A percentile compares a stretch with the other conserved stretches of the same genome.
Evolutionary conservation across 768 basidiomycete species (phyloP).

Genomic region (Coprinellus aureogranulatus): DNA sequence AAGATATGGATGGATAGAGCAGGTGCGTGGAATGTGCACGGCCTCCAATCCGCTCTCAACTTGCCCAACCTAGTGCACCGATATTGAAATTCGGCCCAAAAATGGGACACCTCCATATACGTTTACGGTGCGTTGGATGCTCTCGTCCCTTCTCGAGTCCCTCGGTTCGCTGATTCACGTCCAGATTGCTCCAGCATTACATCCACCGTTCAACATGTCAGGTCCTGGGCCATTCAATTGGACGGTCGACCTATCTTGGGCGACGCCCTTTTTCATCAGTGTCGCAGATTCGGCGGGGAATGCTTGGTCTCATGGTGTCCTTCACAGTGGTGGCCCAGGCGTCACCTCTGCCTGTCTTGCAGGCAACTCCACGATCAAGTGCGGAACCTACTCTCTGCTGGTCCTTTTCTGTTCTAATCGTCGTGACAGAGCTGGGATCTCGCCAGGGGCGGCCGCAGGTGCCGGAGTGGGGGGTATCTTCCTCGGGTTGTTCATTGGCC

Average conservation of each 20-base stretch:
- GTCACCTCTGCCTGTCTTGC: slow-evolving; percentile 40
- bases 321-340: slow-evolving; percentile 49
- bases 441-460: slow-evolving; percentile 29
- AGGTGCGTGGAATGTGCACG: slow-evolving; percentile 31
- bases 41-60: background rate
- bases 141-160: background rate
- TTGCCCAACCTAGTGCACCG: slow-evolving; percentile 45
- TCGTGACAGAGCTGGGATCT: slow-evolving; percentile 9
- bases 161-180: background rate
- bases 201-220: slow-evolving; percentile 60
- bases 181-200: slow-evolving; percentile 58
- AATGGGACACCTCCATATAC: slow-evolving; percentile 62
- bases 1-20: slow-evolving; percentile 57
- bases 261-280: slow-evolving; percentile 55
- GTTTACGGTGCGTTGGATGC: slow-evolving; percentile 39
- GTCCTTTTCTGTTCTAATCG: background rate
- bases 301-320: slow-evolving; percentile 55
- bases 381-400: background rate
- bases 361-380: slow-evolving; percentile 16
- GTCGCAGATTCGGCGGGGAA: slow-evolving; percentile 50
- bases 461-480: slow-evolving; percentile 39
- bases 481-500: slow-evolving; percentile 35
- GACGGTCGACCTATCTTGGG: slow-evolving; percentile 55
- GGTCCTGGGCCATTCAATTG: slow-evolving; percentile 49
- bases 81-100: slow-evolving; percentile 49